A percentile compares a stretch with the other conserved stretches of the same genome.
phyloP scores from a whole-genome alignment of 1,284 basidiomycete genomes.

The Melampsora americana region DNA sequence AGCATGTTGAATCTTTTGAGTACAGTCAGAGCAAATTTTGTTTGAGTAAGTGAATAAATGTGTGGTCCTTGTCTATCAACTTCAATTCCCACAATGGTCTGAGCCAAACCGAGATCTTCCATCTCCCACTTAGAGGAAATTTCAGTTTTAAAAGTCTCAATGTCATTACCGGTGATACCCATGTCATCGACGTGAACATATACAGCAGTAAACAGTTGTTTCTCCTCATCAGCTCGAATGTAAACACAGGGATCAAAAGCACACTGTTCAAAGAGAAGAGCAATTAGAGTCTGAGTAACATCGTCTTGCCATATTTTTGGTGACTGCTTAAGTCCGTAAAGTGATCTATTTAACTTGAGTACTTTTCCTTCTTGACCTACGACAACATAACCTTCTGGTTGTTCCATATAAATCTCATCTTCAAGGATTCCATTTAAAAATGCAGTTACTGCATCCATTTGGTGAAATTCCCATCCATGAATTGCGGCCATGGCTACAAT shows the following conservation, averaged over 20 bases:
- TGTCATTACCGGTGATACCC: not conserved
- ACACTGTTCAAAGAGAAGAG: not conserved
- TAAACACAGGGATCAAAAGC: not conserved
- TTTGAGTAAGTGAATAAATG: too few species aligned
- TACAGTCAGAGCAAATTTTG: too few species aligned
- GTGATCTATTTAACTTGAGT: conserved; percentile 7
- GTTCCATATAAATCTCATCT: not conserved
- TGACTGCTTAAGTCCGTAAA: conserved; percentile 17
- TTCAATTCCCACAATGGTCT: not conserved
- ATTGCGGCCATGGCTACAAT: not conserved
- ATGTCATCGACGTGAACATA: conserved; percentile 7
- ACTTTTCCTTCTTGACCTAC: not conserved
- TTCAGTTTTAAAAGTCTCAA: conserved; percentile 2
- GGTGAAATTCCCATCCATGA: not conserved
- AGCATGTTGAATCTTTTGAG: too few species aligned
- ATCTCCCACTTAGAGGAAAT: conserved; percentile 1
- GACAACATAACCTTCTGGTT: not conserved
- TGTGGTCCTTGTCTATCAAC: too few species aligned
- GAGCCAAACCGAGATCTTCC: not conserved
- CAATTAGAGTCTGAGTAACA: not conserved
- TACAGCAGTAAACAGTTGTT: not conserved
- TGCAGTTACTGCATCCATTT: not conserved
- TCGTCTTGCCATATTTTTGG: conserved; percentile 6
- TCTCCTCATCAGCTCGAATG: not conserved
- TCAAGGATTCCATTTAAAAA: not conserved